Evolutionary conservation across 2,329 filamentous ascomycete genomes (phyloP).

Genomic region (Neofusicoccum umdonicola): DNA sequence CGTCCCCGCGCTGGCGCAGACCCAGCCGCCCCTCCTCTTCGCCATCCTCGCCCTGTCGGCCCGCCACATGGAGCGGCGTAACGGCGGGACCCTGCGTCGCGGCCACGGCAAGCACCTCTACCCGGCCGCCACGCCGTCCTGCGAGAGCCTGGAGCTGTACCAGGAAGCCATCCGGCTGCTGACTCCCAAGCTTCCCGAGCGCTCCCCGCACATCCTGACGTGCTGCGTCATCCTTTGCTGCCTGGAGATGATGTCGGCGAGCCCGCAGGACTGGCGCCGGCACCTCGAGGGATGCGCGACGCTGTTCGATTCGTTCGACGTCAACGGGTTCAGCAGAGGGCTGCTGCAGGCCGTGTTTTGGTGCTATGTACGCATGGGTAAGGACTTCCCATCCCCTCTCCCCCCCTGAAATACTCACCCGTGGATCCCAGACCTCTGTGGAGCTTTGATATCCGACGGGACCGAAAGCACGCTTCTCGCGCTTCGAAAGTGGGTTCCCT

Average conservation of each 20-base stretch:
- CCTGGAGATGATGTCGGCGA: conserved; percentile 49
- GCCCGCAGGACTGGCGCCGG: conserved; percentile 47
- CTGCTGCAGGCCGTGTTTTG: conserved; percentile 54
- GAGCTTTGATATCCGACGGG: conserved; percentile 51
- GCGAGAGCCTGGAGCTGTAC: conserved; percentile 49
- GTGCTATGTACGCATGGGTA: conserved; percentile 55
- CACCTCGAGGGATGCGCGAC: conserved; percentile 55
- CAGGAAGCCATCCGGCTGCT: conserved; percentile 53
- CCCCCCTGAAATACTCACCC: neutral
- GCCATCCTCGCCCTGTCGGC: conserved; percentile 53
- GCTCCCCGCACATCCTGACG: conserved; percentile 51
- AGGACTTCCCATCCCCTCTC: neutral
- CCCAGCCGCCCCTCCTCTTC: conserved; percentile 46
- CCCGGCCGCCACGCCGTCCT: conserved; percentile 35
- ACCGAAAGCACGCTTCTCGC: conserved; percentile 50
- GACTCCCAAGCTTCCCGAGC: conserved; percentile 48
- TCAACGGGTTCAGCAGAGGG: conserved; percentile 52
- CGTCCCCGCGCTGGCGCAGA: conserved; percentile 47
- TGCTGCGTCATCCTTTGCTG: conserved; percentile 56
- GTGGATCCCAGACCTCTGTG: conserved; percentile 45
- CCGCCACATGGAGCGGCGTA: conserved; percentile 50
- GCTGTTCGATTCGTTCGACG: conserved; percentile 50
- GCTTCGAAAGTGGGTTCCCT: conserved; percentile 46
- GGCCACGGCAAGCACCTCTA: neutral
- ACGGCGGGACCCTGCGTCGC: conserved; percentile 16